Conservation (phyloP, 257 asterid genomes). For the Nicotiana obtusifolia region DNA sequence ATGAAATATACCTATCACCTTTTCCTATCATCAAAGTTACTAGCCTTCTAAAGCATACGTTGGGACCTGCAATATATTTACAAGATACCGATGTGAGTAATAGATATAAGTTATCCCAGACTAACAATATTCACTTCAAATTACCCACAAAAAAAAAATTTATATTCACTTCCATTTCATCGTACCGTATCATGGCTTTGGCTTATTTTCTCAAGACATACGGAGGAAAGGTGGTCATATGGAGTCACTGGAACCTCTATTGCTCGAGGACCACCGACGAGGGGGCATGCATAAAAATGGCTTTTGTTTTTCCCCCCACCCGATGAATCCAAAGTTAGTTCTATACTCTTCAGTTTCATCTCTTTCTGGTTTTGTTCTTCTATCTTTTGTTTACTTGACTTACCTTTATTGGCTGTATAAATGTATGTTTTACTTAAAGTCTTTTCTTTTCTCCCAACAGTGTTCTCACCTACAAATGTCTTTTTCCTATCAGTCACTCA, state of each 20-base stretch:
- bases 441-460: background rate
- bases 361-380: too few relatives aligned
- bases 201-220: background rate
- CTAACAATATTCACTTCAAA: background rate
- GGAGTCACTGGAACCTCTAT: background rate
- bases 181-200: background rate
- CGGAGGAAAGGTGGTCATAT: background rate
- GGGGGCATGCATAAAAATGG: background rate
- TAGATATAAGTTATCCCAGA: slow-evolving; percentile 4
- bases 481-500: background rate
- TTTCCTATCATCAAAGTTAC: slow-evolving; percentile 13
- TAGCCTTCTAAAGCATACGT: slow-evolving; percentile 69
- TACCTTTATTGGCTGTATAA: background rate
- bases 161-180: background rate
- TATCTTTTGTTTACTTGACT: too few relatives aligned
- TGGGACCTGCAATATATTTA: slow-evolving; percentile 51
- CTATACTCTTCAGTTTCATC: too few relatives aligned
- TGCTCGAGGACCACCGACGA: background rate
- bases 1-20: background rate
- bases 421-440: background rate
- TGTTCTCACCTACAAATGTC: background rate
- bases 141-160: too few relatives aligned
- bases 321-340: too few relatives aligned
- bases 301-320: background rate
- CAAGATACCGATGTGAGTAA: background rate